Conservation (phyloP, 495 filamentous ascomycete genomes). For the Hyaloscypha finlandica region DNA sequence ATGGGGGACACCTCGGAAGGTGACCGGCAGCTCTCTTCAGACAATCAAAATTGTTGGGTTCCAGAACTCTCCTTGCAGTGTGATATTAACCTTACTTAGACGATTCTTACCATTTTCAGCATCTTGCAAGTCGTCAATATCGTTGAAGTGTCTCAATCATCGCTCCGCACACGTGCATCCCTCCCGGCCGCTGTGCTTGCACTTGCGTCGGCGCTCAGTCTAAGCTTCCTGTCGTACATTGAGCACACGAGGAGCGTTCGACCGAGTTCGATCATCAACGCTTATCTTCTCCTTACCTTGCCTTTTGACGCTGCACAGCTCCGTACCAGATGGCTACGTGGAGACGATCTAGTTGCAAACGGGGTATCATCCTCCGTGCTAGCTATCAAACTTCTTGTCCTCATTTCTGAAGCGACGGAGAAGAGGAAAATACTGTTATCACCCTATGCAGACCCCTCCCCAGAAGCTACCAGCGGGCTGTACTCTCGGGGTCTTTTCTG, state of each 20-base stretch:
- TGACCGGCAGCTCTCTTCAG: conserved; percentile 13
- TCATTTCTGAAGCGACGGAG: conserved; percentile 51
- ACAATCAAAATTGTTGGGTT: conserved; percentile 17
- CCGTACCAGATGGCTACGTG: conserved; percentile 45
- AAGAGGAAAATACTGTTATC: conserved; percentile 52
- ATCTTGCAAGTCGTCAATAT: conserved; percentile 18
- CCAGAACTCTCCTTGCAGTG: neutral
- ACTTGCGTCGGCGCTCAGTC: conserved; percentile 38
- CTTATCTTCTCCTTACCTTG: conserved; percentile 57
- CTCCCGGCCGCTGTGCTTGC: conserved; percentile 48
- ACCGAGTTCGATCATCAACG: conserved; percentile 41
- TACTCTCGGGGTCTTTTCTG: conserved; percentile 40
- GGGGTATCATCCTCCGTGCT: conserved; percentile 29
- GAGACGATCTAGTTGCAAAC: conserved; percentile 9
- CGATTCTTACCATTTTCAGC: conserved; percentile 10
- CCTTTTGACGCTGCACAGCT: conserved; percentile 53
- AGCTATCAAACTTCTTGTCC: conserved; percentile 37
- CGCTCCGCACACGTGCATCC: conserved; percentile 45
- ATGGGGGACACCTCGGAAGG: conserved; percentile 30
- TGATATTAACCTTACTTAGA: neutral
- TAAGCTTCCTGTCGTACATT: conserved; percentile 40
- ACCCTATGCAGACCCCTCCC: conserved; percentile 38
- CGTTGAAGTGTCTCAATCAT: conserved; percentile 20
- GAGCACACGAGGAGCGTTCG: conserved; percentile 43
- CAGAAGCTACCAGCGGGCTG: conserved; percentile 39